Evolutionary conservation across 176 grass and related monocot genomes (phyloP).

Genomic region (Triticum turgidum): DNA sequence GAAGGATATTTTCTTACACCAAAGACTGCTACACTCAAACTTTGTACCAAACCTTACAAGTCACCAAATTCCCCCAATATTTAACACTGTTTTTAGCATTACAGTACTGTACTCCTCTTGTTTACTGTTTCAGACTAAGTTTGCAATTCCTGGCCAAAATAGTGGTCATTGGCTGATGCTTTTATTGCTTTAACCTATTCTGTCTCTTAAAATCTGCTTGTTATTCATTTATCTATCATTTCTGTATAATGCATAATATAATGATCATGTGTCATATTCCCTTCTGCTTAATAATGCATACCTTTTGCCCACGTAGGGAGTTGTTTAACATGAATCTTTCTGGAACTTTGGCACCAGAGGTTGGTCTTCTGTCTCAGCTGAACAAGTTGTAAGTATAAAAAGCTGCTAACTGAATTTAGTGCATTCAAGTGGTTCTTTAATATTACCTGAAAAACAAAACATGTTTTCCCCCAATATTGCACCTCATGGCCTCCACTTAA

Average conservation of each 20-base stretch:
- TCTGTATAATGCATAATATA: not conserved
- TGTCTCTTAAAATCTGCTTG: not conserved
- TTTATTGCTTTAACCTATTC: not conserved
- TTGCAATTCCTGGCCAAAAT: slow-evolving; percentile 6
- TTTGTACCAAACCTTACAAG: not conserved
- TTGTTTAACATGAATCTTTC: slow-evolving; percentile 82
- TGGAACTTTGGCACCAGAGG: slow-evolving; percentile 79
- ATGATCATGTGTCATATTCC: not conserved
- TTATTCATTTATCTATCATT: slow-evolving; percentile 5
- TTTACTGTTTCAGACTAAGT: not conserved
- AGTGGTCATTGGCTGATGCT: not conserved
- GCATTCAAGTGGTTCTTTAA: not conserved
- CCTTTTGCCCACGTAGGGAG: slow-evolving; percentile 47
- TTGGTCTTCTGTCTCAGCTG: slow-evolving; percentile 67
- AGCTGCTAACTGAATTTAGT: not conserved
- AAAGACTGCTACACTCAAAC: not conserved
- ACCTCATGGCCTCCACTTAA: not conserved
- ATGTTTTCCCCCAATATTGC: not conserved
- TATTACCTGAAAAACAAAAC: not conserved
- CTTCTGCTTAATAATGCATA: slow-evolving; percentile 23
- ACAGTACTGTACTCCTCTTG: not conserved
- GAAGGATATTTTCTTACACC: not conserved
- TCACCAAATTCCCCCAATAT: not conserved
- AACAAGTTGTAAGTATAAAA: slow-evolving; percentile 62
- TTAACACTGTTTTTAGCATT: not conserved